Percentiles rank a stretch among this genome's conserved stretches.
phyloP scores from a whole-genome alignment of 495 filamentous ascomycete genomes.

The Penicillium chermesinum region DNA sequence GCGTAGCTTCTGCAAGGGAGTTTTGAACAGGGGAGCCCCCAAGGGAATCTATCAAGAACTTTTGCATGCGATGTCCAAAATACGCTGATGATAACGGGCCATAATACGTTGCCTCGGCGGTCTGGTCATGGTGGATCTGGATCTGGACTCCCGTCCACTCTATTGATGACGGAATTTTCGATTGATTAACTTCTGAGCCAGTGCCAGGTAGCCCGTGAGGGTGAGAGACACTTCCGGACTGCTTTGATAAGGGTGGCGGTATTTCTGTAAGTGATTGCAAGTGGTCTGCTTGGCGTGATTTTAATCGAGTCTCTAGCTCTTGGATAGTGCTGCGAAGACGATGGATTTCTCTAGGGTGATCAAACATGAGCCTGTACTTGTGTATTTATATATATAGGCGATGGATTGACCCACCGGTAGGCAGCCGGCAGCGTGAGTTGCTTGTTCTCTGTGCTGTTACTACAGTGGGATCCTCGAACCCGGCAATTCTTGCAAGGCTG shows the following conservation, averaged over 20 bases:
- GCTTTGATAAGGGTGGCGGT: slow-evolving; percentile 2
- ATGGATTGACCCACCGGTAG: slow-evolving; percentile 6
- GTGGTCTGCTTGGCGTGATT: not conserved
- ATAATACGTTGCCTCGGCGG: slow-evolving; percentile 17
- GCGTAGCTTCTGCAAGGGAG: not conserved
- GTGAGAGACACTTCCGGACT: not conserved
- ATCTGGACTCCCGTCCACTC: slow-evolving; percentile 18
- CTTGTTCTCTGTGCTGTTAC: slow-evolving; percentile 25
- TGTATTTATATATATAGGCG: not conserved
- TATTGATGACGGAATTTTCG: not conserved
- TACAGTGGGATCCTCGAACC: slow-evolving; percentile 33
- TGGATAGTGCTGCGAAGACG: slow-evolving; percentile 31
- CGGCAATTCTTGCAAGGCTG: slow-evolving; percentile 43
- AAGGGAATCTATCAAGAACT: slow-evolving; percentile 23
- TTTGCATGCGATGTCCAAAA: slow-evolving; percentile 24
- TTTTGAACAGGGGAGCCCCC: not conserved
- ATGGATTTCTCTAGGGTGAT: slow-evolving; percentile 34
- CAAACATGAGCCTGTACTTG: not conserved
- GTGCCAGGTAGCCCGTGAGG: not conserved
- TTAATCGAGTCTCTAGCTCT: slow-evolving; percentile 34
- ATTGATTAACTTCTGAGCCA: not conserved
- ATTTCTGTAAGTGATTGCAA: not conserved
- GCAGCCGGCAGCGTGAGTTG: slow-evolving; percentile 22
- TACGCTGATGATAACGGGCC: slow-evolving; percentile 28
- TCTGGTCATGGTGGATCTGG: slow-evolving; percentile 1